phyloP scores from a whole-genome alignment of 495 filamentous ascomycete species.

The Penicillium psychrofluorescens region DNA sequence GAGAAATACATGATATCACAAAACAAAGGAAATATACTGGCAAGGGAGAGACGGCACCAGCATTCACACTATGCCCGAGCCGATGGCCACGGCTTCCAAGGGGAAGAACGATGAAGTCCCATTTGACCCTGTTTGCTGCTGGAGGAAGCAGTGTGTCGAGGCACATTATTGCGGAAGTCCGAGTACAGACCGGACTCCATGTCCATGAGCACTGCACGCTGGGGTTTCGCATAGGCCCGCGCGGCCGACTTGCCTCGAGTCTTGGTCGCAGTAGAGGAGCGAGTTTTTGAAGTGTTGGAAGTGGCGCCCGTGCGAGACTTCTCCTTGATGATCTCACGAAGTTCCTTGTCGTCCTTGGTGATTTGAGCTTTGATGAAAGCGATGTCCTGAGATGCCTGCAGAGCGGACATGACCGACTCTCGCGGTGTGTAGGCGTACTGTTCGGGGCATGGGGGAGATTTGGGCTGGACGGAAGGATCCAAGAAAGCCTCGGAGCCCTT shows the following conservation, averaged over 20 bases:
- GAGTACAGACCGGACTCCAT: conserved; percentile 30
- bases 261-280: conserved; percentile 10
- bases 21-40: background rate
- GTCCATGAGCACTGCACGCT: conserved; percentile 43
- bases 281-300: conserved; percentile 7
- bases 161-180: conserved; percentile 21
- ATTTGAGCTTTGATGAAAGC: conserved; percentile 81
- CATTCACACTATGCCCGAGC: conserved; percentile 22
- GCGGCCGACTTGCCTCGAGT: conserved; percentile 14
- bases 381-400: conserved; percentile 46
- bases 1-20: conserved; percentile 2
- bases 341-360: conserved; percentile 62
- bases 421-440: conserved; percentile 61
- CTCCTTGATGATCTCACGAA: conserved; percentile 64
- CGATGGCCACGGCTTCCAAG: conserved; percentile 30
- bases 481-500: conserved; percentile 58
- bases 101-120: conserved; percentile 16
- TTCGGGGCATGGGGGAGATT: conserved; percentile 44
- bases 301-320: conserved; percentile 16
- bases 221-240: conserved; percentile 26
- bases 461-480: conserved; percentile 52
- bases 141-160: conserved; percentile 6
- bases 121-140: conserved; percentile 23
- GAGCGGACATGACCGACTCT: conserved; percentile 68
- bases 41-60: background rate